Base-by-base conservation (phyloP, 345 rosid species). In the Camelina laxa region DNA sequence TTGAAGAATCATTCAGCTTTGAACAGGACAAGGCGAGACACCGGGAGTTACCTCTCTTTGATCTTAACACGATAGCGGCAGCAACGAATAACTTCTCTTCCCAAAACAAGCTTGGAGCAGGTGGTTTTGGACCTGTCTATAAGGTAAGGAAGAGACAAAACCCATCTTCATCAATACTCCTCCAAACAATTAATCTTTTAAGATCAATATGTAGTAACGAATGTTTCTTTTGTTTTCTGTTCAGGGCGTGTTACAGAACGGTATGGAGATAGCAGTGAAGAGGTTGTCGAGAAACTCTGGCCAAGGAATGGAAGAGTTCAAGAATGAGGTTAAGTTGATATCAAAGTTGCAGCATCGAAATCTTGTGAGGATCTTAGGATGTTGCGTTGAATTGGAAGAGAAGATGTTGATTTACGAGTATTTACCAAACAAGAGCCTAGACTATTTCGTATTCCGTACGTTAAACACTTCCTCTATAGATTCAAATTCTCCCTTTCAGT, bases 81-180 rank as follows among this genome's bases (percentile, higher is more conserved):
- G 91, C 92, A 3, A 89, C 95, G 0, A n/a, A 79, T 56, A 78
- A 82, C 75, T 89, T 89, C 79, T 85, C 86, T 41, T 4, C 60
- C 13, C 60, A 70, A 16, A 86, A 85, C 68, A 87, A 84, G 79
- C 95, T 89, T 35, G 92, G 96, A 66, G 75, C 77, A 55, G 92
- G 92, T 67, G 92, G 96, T 15, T 89, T 89, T n/a, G 95, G 91
- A 48, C 70, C 86, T 4, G 95, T 89, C 44, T 89, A 87, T 22
- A 86, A 86, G 92, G 95, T 84, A 76, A 4, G 72, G 7, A 65
- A 74, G 41, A 58, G 1, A n/a, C 20, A 7, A 45, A 30, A 65
- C 4, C 24, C 41, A 56, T 35, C 30, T 12, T 45, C 3, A 41
- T 33, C 19, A 19, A 31, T 30, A 13, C 24, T 19, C 9, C 3